Evolutionary conservation across 2,329 filamentous ascomycete species (phyloP).

Genomic region (Metarhizium brunneum): DNA sequence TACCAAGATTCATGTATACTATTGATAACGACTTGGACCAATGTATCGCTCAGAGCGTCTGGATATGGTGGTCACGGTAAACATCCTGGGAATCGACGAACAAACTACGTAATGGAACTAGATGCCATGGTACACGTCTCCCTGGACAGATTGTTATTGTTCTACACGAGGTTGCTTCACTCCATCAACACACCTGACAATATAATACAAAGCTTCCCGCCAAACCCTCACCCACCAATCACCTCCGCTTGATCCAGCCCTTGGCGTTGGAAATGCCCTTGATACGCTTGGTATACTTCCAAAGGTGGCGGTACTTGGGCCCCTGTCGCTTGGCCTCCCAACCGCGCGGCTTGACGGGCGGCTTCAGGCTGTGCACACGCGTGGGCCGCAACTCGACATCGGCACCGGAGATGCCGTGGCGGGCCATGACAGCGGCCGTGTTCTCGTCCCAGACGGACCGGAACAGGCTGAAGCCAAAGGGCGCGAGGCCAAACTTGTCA

Average conservation of each 20-base stretch:
- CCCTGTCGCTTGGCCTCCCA: conserved; percentile 59
- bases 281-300: conserved; percentile 57
- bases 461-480: conserved; percentile 83
- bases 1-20: no score
- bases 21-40: no score
- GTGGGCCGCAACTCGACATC: conserved; percentile 79
- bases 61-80: no score
- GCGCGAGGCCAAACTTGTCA: conserved; percentile 56
- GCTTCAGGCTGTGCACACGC: conserved; percentile 61
- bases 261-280: conserved; percentile 32
- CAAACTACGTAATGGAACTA: no score
- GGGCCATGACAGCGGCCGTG: conserved; percentile 79
- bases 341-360: conserved; percentile 49
- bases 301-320: conserved; percentile 54
- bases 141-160: background rate
- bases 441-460: conserved; percentile 81
- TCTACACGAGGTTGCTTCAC: background rate
- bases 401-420: conserved; percentile 63
- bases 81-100: no score
- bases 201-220: conserved; percentile 6
- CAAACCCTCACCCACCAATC: conserved; percentile 4
- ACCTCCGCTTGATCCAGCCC: conserved; percentile 32
- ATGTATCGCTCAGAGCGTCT: no score
- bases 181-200: conserved; percentile 4
- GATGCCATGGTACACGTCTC: no score